Evolutionary conservation across 2,329 filamentous ascomycete genomes (phyloP), one percentile per base, ranked within the genome.

Genomic region (Nakataea oryzae): DNA sequence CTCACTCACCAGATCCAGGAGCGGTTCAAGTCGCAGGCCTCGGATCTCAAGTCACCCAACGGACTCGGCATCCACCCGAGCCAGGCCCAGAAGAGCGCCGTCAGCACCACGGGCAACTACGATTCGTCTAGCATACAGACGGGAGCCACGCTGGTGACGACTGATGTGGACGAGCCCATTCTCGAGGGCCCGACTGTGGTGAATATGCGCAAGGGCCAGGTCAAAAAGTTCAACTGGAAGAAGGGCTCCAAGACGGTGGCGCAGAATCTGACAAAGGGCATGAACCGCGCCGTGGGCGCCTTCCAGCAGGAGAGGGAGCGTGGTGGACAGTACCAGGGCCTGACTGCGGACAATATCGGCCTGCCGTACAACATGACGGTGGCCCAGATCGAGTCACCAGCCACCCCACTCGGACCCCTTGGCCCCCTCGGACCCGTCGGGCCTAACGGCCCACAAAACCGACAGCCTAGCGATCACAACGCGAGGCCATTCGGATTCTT

Each of bases 191-290:
- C 95, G n/a, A 95, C 96, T 64, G 90, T 97, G 41, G 90, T 97
- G 64, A 96, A 95, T 69, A 96, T 97, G 65, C 87, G 92, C 69
- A 97, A 97, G 77, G 92, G 90, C 32, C 92, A 96, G 72, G 86
- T 89, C 61, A 96, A 92, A 78, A 97, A 97, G 74, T 97, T 97
- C 77, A 96, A 96, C 77, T 97, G 95, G 93, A 96, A 97, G 82
- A 96, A 96, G 79, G 92, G 92, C 54, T 91, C 91, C 54, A 93
- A 96, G 75, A 93, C 90, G 62, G 88, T 97, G 69, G 93, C 93
- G 30, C 96, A 97, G 74, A 93, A 93, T 70, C 90, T 97, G 60
- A 89, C 90, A 64, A 97, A 97, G 78, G 92, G 93, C 61, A 86
- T 97, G 73, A 96, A 96, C 74, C 90, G 92, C 62, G 93, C 93